Percentiles rank a stretch among this genome's conserved stretches.
Conservation (phyloP, 306 rosid genomes). For the Trifolium subterraneum region DNA sequence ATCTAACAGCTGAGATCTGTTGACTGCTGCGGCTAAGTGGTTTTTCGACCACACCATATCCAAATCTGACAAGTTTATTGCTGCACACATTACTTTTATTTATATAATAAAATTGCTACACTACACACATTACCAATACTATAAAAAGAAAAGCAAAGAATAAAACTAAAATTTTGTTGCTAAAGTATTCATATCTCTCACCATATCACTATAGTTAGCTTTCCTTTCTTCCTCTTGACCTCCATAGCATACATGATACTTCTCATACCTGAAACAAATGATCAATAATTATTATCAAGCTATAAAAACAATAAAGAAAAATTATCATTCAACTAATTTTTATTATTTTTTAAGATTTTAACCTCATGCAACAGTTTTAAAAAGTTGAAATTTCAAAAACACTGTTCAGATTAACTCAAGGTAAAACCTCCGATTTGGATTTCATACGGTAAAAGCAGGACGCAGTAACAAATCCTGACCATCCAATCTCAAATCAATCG, state of each 20-base stretch:
- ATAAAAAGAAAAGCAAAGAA: not conserved
- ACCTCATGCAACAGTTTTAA: not conserved
- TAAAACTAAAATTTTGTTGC: not conserved
- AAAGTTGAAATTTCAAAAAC: not conserved
- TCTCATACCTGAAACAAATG: constrained; percentile 82
- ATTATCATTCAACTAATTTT: not conserved
- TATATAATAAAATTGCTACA: not conserved
- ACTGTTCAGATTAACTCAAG: not conserved
- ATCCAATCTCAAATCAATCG: too few species aligned
- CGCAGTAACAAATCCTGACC: too few species aligned
- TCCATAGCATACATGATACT: constrained; percentile 85
- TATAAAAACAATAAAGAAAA: not conserved
- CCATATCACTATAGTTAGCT: constrained; percentile 90
- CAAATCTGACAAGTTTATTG: not conserved
- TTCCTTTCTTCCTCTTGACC: constrained; percentile 86
- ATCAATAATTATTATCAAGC: constrained; percentile 19
- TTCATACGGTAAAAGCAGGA: too few species aligned
- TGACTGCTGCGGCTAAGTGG: not conserved
- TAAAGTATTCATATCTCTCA: constrained; percentile 49
- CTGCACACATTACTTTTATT: not conserved
- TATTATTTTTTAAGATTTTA: not conserved
- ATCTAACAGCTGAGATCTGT: not conserved
- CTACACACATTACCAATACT: not conserved
- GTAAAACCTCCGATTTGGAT: not conserved
- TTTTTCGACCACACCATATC: not conserved